Evolutionary conservation across 441 rosid species (phyloP).

Genomic region (Pelargonium australe): DNA sequence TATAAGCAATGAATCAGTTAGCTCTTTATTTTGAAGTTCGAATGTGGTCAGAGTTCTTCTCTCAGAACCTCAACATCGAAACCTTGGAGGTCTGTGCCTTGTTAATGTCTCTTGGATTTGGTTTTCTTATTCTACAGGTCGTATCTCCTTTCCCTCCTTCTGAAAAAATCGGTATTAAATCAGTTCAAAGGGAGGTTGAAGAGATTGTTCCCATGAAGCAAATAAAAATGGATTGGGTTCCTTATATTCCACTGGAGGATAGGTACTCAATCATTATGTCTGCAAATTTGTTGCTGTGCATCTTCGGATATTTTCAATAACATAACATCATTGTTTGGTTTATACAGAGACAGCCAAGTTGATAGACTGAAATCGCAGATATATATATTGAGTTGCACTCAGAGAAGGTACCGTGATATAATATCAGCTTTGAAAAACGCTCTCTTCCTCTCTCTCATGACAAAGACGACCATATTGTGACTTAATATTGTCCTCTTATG

Average conservation of each 20-base stretch:
- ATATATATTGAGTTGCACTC: slow-evolving; percentile 69
- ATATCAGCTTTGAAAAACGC: too few relatives aligned
- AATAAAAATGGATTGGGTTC: slow-evolving; percentile 99
- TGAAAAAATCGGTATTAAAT: slow-evolving; percentile 86
- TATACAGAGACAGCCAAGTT: slow-evolving; percentile 65
- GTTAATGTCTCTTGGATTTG: background rate
- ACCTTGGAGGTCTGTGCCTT: background rate
- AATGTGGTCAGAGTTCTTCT: background rate
- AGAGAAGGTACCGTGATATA: slow-evolving; percentile 50
- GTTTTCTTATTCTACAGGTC: slow-evolving; percentile 40
- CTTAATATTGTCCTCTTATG: background rate
- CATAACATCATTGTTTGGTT: slow-evolving; percentile 16
- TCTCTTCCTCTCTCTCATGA: too few relatives aligned
- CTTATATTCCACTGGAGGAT: slow-evolving; percentile 77
- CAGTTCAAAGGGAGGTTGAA: slow-evolving; percentile 87
- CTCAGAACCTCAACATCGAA: background rate
- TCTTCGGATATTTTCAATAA: background rate
- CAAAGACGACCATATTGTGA: too few relatives aligned
- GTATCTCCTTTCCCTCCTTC: slow-evolving; percentile 92
- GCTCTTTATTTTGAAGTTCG: background rate
- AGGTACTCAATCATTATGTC: slow-evolving; percentile 45
- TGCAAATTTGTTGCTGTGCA: background rate
- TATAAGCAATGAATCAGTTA: background rate
- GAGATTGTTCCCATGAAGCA: slow-evolving; percentile 93
- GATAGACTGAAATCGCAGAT: slow-evolving; percentile 68